Conservation (phyloP, 164 flowering plant genomes). For the Umbilicus rupestris region DNA sequence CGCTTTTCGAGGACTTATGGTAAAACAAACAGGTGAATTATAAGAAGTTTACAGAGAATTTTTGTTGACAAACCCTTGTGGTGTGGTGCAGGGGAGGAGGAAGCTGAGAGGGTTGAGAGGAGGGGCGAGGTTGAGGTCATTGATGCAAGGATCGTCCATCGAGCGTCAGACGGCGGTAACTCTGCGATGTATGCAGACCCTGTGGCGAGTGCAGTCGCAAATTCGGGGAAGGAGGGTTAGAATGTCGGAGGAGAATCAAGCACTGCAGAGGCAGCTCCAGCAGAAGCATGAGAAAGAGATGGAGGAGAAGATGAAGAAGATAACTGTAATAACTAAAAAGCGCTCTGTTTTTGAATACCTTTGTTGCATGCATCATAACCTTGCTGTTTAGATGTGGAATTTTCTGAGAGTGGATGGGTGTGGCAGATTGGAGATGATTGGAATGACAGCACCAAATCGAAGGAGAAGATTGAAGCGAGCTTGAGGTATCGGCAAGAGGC, state of each 20-base stretch:
- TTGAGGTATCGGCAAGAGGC: constrained; percentile 46
- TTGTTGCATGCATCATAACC: no score
- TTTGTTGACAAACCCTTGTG: no score
- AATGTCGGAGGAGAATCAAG: constrained; percentile 67
- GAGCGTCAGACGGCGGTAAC: constrained; percentile 56
- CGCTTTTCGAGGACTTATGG: constrained; percentile 71
- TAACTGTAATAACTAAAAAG: constrained; percentile 29
- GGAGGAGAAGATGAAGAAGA: constrained; percentile 42
- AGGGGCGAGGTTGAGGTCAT: constrained; percentile 47
- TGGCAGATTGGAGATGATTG: constrained; percentile 34
- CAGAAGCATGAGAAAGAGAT: constrained; percentile 46
- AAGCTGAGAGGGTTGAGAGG: constrained; percentile 67
- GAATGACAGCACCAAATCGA: constrained; percentile 51
- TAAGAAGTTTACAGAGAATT: no score
- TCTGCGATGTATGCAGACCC: constrained; percentile 57
- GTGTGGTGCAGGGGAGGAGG: constrained; percentile 25
- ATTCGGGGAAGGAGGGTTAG: constrained; percentile 55
- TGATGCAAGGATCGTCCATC: constrained; percentile 50
- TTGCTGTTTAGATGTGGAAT: no score
- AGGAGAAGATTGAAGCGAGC: constrained; percentile 53
- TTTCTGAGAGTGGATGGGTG: no score
- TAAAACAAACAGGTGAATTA: constrained; percentile 12
- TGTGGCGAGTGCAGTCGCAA: constrained; percentile 67
- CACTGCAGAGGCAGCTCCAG: constrained; percentile 53
- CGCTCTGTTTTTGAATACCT: neutral